Evolutionary conservation across 202 grass and related monocot genomes (phyloP).

Genomic region (Musa balbisiana): DNA sequence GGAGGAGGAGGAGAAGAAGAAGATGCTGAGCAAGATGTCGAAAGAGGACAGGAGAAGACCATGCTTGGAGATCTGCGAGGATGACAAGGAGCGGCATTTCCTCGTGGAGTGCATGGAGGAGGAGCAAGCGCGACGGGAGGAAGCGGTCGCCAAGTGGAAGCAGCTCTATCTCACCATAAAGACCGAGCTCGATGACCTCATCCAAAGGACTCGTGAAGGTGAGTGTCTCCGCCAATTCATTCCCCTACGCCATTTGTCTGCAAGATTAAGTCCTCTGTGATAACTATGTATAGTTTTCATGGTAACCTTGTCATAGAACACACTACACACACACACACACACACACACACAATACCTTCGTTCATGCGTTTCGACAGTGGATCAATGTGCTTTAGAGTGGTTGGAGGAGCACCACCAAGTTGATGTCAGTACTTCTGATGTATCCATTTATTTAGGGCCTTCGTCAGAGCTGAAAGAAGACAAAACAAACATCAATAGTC

Average conservation of each 20-base stretch:
- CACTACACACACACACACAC: too few species aligned
- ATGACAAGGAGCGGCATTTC: neutral
- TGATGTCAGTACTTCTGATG: too few species aligned
- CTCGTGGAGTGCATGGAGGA: slow-evolving; percentile 33
- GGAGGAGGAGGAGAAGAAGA: slow-evolving; percentile 17
- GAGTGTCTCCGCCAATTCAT: neutral
- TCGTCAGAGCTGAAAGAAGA: too few species aligned
- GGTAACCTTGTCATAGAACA: too few species aligned
- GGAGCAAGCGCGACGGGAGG: slow-evolving; percentile 34
- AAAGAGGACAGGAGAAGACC: neutral
- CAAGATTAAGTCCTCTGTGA: neutral
- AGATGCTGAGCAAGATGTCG: neutral
- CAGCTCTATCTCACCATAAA: slow-evolving; percentile 46
- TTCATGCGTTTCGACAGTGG: too few species aligned
- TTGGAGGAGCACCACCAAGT: too few species aligned
- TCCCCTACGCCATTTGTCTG: neutral
- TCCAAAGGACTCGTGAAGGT: slow-evolving; percentile 36
- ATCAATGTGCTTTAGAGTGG: too few species aligned
- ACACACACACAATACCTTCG: too few species aligned
- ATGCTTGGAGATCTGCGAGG: neutral
- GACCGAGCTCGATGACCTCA: slow-evolving; percentile 49
- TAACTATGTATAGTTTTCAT: neutral
- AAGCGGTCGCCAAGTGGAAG: slow-evolving; percentile 44
- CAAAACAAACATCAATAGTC: too few species aligned
- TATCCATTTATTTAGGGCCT: too few species aligned